Percentiles rank a stretch among this genome's conserved stretches.
Conservation (phyloP, 176 grass and related monocot genomes). For the Aegilops speltoides region DNA sequence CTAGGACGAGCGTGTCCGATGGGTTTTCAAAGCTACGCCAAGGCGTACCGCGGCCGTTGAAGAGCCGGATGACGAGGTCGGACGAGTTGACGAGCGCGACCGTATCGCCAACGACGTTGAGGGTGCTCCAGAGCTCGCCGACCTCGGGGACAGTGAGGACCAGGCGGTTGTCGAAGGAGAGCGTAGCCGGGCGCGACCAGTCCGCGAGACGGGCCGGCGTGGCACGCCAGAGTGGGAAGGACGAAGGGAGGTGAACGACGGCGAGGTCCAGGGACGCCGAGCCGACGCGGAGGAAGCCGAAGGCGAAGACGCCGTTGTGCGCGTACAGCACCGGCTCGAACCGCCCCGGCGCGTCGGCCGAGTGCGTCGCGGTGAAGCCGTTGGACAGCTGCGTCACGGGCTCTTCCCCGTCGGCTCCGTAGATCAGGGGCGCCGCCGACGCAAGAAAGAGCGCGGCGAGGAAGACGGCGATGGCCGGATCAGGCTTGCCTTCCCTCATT, state of each 20-base stretch:
- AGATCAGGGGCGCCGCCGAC: not conserved
- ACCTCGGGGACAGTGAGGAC: slow-evolving; percentile 22
- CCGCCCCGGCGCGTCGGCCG: not conserved
- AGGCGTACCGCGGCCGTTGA: not conserved
- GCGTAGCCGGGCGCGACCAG: slow-evolving; percentile 47
- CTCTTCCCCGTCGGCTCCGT: not conserved
- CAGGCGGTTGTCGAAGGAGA: slow-evolving; percentile 55
- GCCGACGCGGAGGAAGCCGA: slow-evolving; percentile 71
- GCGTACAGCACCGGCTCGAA: slow-evolving; percentile 59
- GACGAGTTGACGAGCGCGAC: slow-evolving; percentile 57
- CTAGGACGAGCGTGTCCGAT: slow-evolving; percentile 65
- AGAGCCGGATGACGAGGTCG: slow-evolving; percentile 45
- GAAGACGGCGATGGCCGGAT: slow-evolving; percentile 29
- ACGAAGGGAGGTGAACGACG: slow-evolving; percentile 67
- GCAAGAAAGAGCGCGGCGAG: not conserved
- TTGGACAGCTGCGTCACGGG: slow-evolving; percentile 19
- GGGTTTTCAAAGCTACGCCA: slow-evolving; percentile 72
- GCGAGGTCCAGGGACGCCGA: slow-evolving; percentile 50
- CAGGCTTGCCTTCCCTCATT: not conserved
- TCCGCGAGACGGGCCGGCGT: slow-evolving; percentile 14
- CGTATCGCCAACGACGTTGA: slow-evolving; percentile 30
- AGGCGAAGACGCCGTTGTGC: slow-evolving; percentile 43
- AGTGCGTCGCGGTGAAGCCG: slow-evolving; percentile 52
- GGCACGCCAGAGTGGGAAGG: slow-evolving; percentile 55
- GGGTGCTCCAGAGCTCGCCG: slow-evolving; percentile 43